Evolutionary conservation across 495 filamentous ascomycete genomes (phyloP).

Genomic region (Talaromyces stipitatus): DNA sequence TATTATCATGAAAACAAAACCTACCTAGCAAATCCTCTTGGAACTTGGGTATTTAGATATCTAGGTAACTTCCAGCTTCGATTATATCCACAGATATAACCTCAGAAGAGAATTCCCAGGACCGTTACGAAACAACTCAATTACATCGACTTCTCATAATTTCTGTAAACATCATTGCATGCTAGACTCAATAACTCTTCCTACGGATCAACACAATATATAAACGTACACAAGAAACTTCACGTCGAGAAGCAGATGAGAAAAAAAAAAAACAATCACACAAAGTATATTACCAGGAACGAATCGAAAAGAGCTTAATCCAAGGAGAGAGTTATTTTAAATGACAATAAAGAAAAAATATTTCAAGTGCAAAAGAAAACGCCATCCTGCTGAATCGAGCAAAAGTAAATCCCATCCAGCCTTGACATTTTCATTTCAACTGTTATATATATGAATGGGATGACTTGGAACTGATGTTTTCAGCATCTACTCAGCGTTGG

Average conservation of each 20-base stretch:
- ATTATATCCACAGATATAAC: too few relatives aligned
- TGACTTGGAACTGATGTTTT: not conserved
- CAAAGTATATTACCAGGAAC: not conserved
- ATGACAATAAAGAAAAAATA: not conserved
- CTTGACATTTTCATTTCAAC: not conserved
- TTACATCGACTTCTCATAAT: too few relatives aligned
- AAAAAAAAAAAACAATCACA: not conserved
- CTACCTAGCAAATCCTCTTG: too few relatives aligned
- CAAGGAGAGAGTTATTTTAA: slow-evolving; percentile 3
- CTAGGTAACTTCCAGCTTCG: too few relatives aligned
- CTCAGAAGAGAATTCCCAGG: too few relatives aligned
- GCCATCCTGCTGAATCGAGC: not conserved
- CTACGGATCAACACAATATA: not conserved
- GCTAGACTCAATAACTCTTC: not conserved
- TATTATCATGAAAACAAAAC: too few relatives aligned
- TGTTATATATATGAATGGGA: not conserved
- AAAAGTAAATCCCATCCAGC: not conserved
- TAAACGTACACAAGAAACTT: not conserved
- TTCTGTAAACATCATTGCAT: too few relatives aligned
- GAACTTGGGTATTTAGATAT: too few relatives aligned
- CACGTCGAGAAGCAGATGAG: not conserved
- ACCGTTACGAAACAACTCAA: too few relatives aligned
- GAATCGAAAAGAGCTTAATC: not conserved
- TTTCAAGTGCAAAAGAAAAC: not conserved
- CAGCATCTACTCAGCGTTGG: not conserved